phyloP scores from a whole-genome alignment of 768 basidiomycete genomes.

The Clavulina sp. region DNA sequence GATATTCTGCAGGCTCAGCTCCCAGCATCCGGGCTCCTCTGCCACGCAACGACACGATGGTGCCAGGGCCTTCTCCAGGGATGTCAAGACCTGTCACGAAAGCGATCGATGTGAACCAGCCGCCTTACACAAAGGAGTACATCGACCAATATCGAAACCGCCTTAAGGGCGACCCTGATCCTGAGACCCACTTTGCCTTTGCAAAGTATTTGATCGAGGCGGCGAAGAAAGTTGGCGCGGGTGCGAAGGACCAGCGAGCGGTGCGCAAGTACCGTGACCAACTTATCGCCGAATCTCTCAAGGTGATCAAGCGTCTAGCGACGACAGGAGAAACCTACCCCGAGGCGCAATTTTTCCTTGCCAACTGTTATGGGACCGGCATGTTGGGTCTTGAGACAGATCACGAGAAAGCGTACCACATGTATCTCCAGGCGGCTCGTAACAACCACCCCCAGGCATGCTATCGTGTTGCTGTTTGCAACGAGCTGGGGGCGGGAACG shows the following conservation, averaged over 20 bases:
- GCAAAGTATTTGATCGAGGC: slow-evolving; percentile 99
- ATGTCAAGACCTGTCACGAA: slow-evolving; percentile 44
- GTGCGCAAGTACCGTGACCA: slow-evolving; percentile 84
- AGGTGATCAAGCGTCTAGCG: slow-evolving; percentile 81
- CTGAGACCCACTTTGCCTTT: slow-evolving; percentile 92
- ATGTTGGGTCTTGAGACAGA: slow-evolving; percentile 91
- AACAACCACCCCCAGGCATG: slow-evolving; percentile 90
- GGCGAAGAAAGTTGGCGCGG: slow-evolving; percentile 71
- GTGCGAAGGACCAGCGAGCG: slow-evolving; percentile 57
- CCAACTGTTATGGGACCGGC: slow-evolving; percentile 92
- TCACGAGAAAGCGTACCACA: slow-evolving; percentile 92
- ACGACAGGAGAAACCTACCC: slow-evolving; percentile 83
- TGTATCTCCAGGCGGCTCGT: slow-evolving; percentile 93
- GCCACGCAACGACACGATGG: too few relatives aligned
- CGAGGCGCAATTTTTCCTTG: slow-evolving; percentile 96
- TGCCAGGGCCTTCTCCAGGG: slow-evolving; percentile 26
- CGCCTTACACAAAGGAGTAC: slow-evolving; percentile 87
- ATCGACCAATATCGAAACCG: slow-evolving; percentile 95
- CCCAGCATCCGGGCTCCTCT: not conserved
- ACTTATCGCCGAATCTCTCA: slow-evolving; percentile 74
- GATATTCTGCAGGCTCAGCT: not conserved
- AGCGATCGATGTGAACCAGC: slow-evolving; percentile 56
- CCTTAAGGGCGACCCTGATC: slow-evolving; percentile 95
- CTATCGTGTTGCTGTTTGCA: slow-evolving; percentile 96
- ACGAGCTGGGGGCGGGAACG: slow-evolving; percentile 95